Evolutionary conservation across 2,329 filamentous ascomycete genomes (phyloP), one percentile per base, ranked within the genome.

Genomic region (Colletotrichum tofieldiae): DNA sequence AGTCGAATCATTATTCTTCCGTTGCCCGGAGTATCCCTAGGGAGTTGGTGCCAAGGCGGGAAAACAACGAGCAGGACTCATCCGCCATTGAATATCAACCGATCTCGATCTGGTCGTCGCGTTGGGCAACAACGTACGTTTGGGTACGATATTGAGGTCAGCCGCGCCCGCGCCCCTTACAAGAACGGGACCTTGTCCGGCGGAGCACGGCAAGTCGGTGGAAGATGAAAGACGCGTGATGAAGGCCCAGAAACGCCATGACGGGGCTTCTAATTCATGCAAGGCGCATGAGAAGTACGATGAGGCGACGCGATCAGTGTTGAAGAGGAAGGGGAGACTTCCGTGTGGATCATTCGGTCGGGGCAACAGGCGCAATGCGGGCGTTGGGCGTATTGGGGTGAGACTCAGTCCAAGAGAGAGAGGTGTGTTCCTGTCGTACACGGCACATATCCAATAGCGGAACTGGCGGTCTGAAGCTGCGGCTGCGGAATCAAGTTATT

Each of bases 231-330:
- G 51, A 52, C 68, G 51, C 52, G 37, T 41, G 71, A 43, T 52
- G 37, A 29, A 63, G 59, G 35, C 52, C 65, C 41, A 39, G 52
- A 29, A 60, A 61, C 45, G 60, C 32, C n/a, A 59, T 56, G 63
- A 68, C 51, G 61, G 67, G 49, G n/a, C 47, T 61, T 62, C 71
- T 63, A 47, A 51, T 74, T 61, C 66, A 74, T 73, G 71, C 73
- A 70, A 54, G 59, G 59, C 59, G 65, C 59, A 55, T 61, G 59
- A 55, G 65, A 64, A 60, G 65, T 39, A 72, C 65, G 65, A 72
- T 64, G 69, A 72, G 69, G 65, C 59, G 69, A 72, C 59, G 45
- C 23, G 45, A 69, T 69, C 69, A 69, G 23, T 54, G 41, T 54
- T 47, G 37, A 64, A 58, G 65, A 69, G 58, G 26, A 35, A 63